Base-by-base conservation (phyloP, 495 filamentous ascomycete species). In the Trichoderma virens region DNA sequence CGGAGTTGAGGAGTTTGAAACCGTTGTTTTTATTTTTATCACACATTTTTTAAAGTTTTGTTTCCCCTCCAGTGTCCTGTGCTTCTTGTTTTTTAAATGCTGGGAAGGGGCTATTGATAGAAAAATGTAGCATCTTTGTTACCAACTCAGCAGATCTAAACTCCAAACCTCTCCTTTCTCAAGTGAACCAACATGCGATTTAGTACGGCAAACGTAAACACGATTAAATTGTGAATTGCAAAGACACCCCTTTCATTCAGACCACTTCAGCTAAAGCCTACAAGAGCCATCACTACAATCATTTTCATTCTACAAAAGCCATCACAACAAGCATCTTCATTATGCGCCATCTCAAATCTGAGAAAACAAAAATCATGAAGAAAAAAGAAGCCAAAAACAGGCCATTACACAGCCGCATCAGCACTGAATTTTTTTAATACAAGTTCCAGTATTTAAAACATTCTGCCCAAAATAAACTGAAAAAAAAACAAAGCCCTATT, bases 1-100 rank as follows among this genome's bases (percentile, higher is more conserved):
- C 18, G 59, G 59, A 61, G 59, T 61, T 61, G 30, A 11, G 59
- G 59, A 35, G 59, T 59, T 28, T 56, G 51, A 28, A 56, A 56
- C 27, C 51, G 45, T 25, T 51, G 6, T 59, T 59, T 45, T 59
- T 34, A 25, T 60, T 20, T 16, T 11, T 61, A n/a, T 5, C 28
- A 30, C 34, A 35, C 34, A 61, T 25, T 35, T 38, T 60, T 60
- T n/a, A n/a, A n/a, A n/a, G 18, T n/a, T 60, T 61, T 34, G n/a
- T n/a, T 35, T 38, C 20, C 14, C 2, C 35, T 11, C 20, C 13
- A 38, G 7, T 34, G 18, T 16, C 25, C 25, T 6, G 34, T 13
- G 6, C 25, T 8, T 28, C 23, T 56, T 28, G 13, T 56, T 25
- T 47, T 5, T 7, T 8, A 47, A 47, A 13, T 27, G 25, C 41